A percentile compares a stretch with the other conserved stretches of the same genome.
Evolutionary conservation across 2,329 filamentous ascomycete genomes (phyloP).

Genomic region (Clonostachys rosea): DNA sequence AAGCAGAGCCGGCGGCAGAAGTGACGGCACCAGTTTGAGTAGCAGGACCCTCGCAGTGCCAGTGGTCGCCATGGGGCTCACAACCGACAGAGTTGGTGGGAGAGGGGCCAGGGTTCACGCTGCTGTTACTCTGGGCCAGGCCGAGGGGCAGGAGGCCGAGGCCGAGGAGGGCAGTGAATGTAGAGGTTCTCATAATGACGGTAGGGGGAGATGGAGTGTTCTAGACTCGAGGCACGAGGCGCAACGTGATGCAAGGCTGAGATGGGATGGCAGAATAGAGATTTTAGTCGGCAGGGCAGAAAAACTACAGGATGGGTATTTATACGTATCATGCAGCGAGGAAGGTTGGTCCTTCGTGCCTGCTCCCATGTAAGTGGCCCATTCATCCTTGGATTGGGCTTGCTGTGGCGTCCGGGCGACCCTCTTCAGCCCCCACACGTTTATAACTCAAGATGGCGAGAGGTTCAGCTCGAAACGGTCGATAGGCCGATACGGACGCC

Average conservation of each 20-base stretch:
- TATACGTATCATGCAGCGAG: too few relatives aligned
- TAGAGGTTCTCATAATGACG: conserved; percentile 2
- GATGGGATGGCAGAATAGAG: not conserved
- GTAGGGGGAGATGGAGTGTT: not conserved
- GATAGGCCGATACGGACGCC: too few relatives aligned
- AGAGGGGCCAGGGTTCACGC: conserved; percentile 15
- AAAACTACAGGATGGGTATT: too few relatives aligned
- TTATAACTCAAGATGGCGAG: too few relatives aligned
- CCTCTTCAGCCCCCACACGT: too few relatives aligned
- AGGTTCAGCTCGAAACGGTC: too few relatives aligned
- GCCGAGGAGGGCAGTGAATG: conserved; percentile 1
- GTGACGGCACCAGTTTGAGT: not conserved
- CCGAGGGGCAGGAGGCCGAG: conserved; percentile 2
- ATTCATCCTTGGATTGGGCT: too few relatives aligned
- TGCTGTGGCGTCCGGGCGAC: too few relatives aligned
- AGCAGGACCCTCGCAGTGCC: not conserved
- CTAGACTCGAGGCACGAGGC: not conserved
- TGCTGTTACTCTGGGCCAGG: conserved; percentile 3
- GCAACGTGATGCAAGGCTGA: not conserved
- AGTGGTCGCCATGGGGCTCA: conserved; percentile 32
- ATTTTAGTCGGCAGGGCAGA: not conserved
- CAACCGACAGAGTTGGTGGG: conserved; percentile 27
- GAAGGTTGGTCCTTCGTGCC: too few relatives aligned
- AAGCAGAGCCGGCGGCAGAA: conserved; percentile 14
- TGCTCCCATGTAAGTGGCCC: too few relatives aligned